phyloP scores from a whole-genome alignment of 768 basidiomycete species.

The Mycena floridula region DNA sequence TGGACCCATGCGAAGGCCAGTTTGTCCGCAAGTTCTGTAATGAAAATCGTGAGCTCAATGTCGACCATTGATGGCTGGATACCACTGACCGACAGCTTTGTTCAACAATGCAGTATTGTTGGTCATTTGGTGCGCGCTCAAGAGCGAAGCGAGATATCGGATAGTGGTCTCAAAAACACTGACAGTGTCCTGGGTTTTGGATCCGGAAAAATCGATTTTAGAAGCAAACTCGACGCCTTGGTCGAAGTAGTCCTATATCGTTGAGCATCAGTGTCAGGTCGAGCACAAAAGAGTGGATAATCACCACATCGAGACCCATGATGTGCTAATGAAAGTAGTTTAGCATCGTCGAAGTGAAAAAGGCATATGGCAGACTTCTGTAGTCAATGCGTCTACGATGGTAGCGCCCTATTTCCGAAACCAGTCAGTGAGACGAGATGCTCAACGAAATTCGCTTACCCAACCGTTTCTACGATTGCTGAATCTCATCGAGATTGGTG shows the following conservation, averaged over 20 bases:
- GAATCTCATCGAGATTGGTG: conserved; percentile 7
- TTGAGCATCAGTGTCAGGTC: not conserved
- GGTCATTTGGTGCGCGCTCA: conserved; percentile 48
- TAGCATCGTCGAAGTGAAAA: too few relatives aligned
- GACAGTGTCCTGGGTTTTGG: conserved; percentile 29
- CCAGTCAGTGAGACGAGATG: too few relatives aligned
- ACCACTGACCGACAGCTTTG: too few relatives aligned
- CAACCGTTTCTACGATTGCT: conserved; percentile 8
- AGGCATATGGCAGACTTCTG: too few relatives aligned
- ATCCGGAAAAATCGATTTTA: conserved; percentile 34
- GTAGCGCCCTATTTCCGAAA: too few relatives aligned
- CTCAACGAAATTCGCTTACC: too few relatives aligned
- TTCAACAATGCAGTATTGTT: too few relatives aligned
- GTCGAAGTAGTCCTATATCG: conserved; percentile 35
- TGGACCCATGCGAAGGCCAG: conserved; percentile 36
- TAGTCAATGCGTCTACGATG: conserved; percentile 39
- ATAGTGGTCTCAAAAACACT: conserved; percentile 52
- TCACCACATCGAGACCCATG: conserved; percentile 33
- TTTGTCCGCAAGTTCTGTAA: conserved; percentile 39
- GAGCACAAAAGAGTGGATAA: not conserved
- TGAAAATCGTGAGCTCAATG: too few relatives aligned
- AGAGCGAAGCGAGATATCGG: conserved; percentile 43
- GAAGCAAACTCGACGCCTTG: conserved; percentile 34
- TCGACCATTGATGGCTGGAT: too few relatives aligned
- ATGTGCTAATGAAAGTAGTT: too few relatives aligned